Percentiles rank a stretch among this genome's conserved stretches.
phyloP scores from a whole-genome alignment of 192 early-diverging fungal species.

The Radiomyces spectabilis region DNA sequence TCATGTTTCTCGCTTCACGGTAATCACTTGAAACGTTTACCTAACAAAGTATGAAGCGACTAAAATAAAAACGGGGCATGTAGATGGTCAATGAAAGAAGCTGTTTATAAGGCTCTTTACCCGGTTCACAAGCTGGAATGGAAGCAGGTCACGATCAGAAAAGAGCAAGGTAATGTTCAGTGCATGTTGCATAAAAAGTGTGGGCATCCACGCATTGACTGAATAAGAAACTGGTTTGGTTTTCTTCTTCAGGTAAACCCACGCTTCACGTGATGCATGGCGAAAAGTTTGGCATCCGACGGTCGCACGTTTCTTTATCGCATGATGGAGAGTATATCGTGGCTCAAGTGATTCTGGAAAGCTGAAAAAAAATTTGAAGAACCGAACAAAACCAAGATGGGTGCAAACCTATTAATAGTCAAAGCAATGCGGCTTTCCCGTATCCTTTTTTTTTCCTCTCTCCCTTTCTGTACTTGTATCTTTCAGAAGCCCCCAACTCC shows the following conservation, averaged over 20 bases:
- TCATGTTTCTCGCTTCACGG: slow-evolving; percentile 20
- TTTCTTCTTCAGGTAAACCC: slow-evolving; percentile 36
- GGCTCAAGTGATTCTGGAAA: slow-evolving; percentile 60
- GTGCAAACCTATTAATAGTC: not conserved
- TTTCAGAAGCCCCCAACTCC: not conserved
- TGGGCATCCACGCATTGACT: no score
- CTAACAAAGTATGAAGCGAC: no score
- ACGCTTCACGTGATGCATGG: slow-evolving; percentile 27
- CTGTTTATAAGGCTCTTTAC: slow-evolving; percentile 64
- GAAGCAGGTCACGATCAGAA: slow-evolving; percentile 54
- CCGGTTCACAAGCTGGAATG: slow-evolving; percentile 48
- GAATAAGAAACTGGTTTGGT: no score
- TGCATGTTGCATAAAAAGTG: no score
- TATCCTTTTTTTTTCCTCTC: slow-evolving; percentile 2
- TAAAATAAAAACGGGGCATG: no score
- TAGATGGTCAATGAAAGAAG: slow-evolving; percentile 72
- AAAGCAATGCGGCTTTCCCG: not conserved
- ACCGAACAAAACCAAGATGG: not conserved
- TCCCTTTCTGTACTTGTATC: not conserved
- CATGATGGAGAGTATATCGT: slow-evolving; percentile 75
- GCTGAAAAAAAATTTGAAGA: not conserved
- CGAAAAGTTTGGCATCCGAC: slow-evolving; percentile 21
- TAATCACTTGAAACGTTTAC: no score
- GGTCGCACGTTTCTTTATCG: slow-evolving; percentile 54
- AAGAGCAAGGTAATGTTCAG: slow-evolving; percentile 41